Base-by-base conservation (phyloP, 106 monocot genomes). In the Dendrobium catenatum region DNA sequence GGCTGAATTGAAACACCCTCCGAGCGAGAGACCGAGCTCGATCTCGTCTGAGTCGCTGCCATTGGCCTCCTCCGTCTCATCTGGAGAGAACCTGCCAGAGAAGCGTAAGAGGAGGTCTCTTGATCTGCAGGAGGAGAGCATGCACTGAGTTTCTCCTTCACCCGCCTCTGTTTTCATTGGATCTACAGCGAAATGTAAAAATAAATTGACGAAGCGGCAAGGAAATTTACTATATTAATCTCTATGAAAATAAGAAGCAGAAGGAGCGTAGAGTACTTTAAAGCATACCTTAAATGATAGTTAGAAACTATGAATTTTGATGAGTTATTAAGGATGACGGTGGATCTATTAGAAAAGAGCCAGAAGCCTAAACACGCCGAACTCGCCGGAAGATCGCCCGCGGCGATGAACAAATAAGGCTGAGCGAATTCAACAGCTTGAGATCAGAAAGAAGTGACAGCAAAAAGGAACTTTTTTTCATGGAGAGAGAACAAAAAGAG, bases 11-110 rank as follows among this genome's bases (percentile, higher is more conserved):
- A 79, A 68, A 19, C 79, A 41, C 59, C 79, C 79, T 24, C 79
- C 79, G 1, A 79, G 66, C 22, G 64, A 42, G 19, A 79, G 43
- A 9, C 79, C 66, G 22, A 79, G 79, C 42, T 79, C 79, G 17
- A 67, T 61, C 43, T 79, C 79, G 9, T 79, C 79, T 40, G 76
- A 76, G 49, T 76, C 49, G 15, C 76, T 42, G 26, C 49, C 49
- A 17, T 20, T 42, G 2, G 46, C 49, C 15, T 40, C 70, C 49
- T 11, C 76, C 48, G 37, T 4, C 37, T 70, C 37, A 37, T 49
- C 76, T 6, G 27, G 5, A 10, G 64, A 5, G 10, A 79, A 79
- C 19, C 78, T 13, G 18, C 40, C 59, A 40, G 58, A 79, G 61
- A 61, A 79, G 19, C 58, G 7, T 3, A 22, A 59, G 78, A 79